A percentile compares a stretch with the other conserved stretches of the same genome.
These are phyloP conservation scores for Acidomyces sp. DNA, from an alignment of 495 filamentous ascomycete species.

Conservation along the genomic window DNA sequence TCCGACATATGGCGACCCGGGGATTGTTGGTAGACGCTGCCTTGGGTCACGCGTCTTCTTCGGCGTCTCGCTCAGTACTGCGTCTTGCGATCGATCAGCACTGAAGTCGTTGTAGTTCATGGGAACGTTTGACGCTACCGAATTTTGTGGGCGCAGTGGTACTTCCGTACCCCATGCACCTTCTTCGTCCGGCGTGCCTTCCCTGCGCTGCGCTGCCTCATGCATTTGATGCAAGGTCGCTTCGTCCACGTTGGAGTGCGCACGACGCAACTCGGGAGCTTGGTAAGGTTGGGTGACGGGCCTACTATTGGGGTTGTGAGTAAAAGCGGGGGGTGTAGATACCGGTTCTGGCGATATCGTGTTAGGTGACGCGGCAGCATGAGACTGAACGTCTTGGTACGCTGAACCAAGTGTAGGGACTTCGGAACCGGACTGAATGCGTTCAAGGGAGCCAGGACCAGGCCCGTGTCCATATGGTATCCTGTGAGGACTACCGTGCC, in stretches of 20 bases:
- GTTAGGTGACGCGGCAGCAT: constrained; percentile 30
- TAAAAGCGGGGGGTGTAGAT: constrained; percentile 59
- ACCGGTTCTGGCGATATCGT: constrained; percentile 50
- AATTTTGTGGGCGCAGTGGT: constrained; percentile 28
- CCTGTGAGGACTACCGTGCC: constrained; percentile 26
- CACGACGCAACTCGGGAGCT: constrained; percentile 59
- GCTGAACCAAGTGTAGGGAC: constrained; percentile 13
- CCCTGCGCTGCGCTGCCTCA: constrained; percentile 37
- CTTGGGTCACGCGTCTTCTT: constrained; percentile 10
- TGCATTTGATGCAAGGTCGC: constrained; percentile 66
- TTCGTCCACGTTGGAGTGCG: constrained; percentile 67
- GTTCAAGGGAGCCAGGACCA: constrained; percentile 9
- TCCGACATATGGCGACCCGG: constrained; percentile 27
- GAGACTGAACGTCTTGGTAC: constrained; percentile 2
- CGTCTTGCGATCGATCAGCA: constrained; percentile 20
- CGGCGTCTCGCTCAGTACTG: constrained; percentile 1
- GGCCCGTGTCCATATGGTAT: not conserved
- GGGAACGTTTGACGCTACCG: constrained; percentile 14
- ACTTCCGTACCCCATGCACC: constrained; percentile 19
- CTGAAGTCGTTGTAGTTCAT: no score
- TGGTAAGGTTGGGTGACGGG: constrained; percentile 56
- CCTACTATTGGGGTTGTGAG: constrained; percentile 52
- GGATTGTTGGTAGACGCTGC: constrained; percentile 27
- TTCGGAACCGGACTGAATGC: constrained; percentile 14
- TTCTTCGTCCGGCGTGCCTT: constrained; percentile 6